Evolutionary conservation across 805 yeast species (phyloP).

Genomic region (Suhomyces faveliae): DNA sequence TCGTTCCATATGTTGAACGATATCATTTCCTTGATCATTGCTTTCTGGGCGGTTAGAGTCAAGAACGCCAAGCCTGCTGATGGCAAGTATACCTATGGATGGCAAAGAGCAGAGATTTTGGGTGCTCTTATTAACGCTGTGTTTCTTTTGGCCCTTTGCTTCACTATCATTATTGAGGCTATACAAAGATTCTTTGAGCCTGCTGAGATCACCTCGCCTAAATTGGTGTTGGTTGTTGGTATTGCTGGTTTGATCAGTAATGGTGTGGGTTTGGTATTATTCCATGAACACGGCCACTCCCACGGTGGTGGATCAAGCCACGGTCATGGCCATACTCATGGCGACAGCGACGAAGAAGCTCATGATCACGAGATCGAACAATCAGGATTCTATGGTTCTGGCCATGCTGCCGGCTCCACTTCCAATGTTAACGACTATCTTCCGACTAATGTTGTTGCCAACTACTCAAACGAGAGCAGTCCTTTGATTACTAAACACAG

Average conservation of each 20-base stretch:
- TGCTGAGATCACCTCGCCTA: slow-evolving; percentile 76
- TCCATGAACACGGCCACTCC: slow-evolving; percentile 68
- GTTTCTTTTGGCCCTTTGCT: slow-evolving; percentile 85
- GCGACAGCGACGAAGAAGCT: slow-evolving; percentile 7
- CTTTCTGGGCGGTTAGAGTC: slow-evolving; percentile 94
- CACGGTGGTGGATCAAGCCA: slow-evolving; percentile 38
- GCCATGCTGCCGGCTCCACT: slow-evolving; percentile 19
- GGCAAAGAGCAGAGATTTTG: slow-evolving; percentile 96
- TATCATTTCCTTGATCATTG: slow-evolving; percentile 82
- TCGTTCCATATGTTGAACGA: slow-evolving; percentile 98
- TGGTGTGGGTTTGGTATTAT: slow-evolving; percentile 75
- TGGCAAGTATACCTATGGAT: slow-evolving; percentile 90
- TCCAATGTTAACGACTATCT: slow-evolving; percentile 36
- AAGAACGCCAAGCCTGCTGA: slow-evolving; percentile 81
- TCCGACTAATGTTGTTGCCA: slow-evolving; percentile 48
- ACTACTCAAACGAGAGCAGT: slow-evolving; percentile 34
- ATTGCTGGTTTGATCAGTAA: slow-evolving; percentile 79
- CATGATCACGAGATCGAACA: slow-evolving; percentile 2
- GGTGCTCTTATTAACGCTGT: slow-evolving; percentile 96
- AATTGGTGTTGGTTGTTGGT: slow-evolving; percentile 79
- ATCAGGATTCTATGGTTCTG: slow-evolving; percentile 4
- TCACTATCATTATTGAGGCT: slow-evolving; percentile 90
- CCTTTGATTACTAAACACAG: slow-evolving; percentile 26
- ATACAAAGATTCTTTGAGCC: slow-evolving; percentile 84
- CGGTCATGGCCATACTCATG: slow-evolving; percentile 39